Evolutionary conservation across 768 basidiomycete genomes (phyloP), one percentile per base, ranked within the genome.

Genomic region (Xerocomus brunneocitrinus): DNA sequence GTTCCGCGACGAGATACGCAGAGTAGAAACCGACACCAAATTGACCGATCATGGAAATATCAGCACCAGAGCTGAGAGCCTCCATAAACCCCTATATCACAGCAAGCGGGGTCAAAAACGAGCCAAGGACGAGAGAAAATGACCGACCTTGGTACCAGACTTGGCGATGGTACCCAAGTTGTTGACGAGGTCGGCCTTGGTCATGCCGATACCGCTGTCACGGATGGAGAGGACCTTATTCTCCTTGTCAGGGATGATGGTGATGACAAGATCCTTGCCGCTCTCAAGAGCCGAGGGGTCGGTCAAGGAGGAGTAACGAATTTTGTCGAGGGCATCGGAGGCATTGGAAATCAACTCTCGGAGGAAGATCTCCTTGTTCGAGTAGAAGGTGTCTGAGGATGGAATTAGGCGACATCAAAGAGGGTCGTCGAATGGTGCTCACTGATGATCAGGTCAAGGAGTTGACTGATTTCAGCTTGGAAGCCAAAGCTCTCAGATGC

Each of bases 1-100:
- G 87, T 77, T 99, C 95, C 63, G 95, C 95, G 61, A 99, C 95
- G 65, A 99, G 92, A 83, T 98, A 98, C 14, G 92, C 91, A 45
- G 95, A 98, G 85, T 99, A 98, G 87, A 98, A 98, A 79, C 95
- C 95, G 73, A 99, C 95, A 94, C 95, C 92, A 74, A 97, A 95
- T 79, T 95, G 91, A 76, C 92, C 92, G 67, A 95, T 97, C 95
- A 98, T 98, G 66, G 89, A 89, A 57, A 91, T 91, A 66, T 91
- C 89, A 53, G 89, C 89, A 59, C 89, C 89, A 32, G 89, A 89
- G 70, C 78, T 84, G 57, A 98, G 82, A 50, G 97, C 95, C 80
- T 99, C 95, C 95, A 99, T 98, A 83, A 99, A 99, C 56, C 94
- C 95, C 89, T 95, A 58, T 12, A 50, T 28, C 49, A 50, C n/a